These are phyloP conservation scores for Leccinum griseonigrum DNA, from an alignment of 1,284 basidiomycete species.

Conservation along the genomic window DNA sequence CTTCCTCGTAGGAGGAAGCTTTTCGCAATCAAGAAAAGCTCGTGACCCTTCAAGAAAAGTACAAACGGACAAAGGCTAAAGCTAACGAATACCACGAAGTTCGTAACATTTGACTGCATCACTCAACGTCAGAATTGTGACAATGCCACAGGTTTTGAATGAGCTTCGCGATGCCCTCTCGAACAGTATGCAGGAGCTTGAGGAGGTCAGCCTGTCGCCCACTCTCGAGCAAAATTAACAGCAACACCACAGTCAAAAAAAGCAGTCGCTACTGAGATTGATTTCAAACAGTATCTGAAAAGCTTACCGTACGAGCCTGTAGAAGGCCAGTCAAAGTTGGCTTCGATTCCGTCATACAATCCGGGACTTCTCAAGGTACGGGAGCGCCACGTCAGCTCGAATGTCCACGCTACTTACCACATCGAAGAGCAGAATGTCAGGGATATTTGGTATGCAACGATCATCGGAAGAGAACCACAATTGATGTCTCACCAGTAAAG, in stretches of 20 bases:
- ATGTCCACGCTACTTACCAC: slow-evolving; percentile 1
- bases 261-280: slow-evolving; percentile 14
- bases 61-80: slow-evolving; percentile 20
- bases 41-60: slow-evolving; percentile 22
- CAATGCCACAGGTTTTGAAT: slow-evolving; percentile 16
- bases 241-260: slow-evolving; percentile 12
- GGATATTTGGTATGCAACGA: slow-evolving; percentile 11
- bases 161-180: slow-evolving; percentile 20
- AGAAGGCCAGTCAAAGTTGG: slow-evolving; percentile 14
- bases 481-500: slow-evolving; percentile 7
- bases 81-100: slow-evolving; percentile 18
- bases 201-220: slow-evolving; percentile 14
- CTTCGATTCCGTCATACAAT: slow-evolving; percentile 10
- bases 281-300: slow-evolving; percentile 11
- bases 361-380: slow-evolving; percentile 20
- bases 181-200: slow-evolving; percentile 19
- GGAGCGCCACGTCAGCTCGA: not conserved
- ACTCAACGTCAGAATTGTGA: slow-evolving; percentile 1
- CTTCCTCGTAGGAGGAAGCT: slow-evolving; percentile 13
- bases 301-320: slow-evolving; percentile 11
- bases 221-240: slow-evolving; percentile 2
- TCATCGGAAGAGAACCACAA: not conserved
- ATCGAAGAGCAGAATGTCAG: slow-evolving; percentile 8
- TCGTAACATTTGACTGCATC: slow-evolving; percentile 9
- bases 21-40: slow-evolving; percentile 11